Conservation (phyloP, 176 grass and related monocot genomes). For the Oryza australiensis region DNA sequence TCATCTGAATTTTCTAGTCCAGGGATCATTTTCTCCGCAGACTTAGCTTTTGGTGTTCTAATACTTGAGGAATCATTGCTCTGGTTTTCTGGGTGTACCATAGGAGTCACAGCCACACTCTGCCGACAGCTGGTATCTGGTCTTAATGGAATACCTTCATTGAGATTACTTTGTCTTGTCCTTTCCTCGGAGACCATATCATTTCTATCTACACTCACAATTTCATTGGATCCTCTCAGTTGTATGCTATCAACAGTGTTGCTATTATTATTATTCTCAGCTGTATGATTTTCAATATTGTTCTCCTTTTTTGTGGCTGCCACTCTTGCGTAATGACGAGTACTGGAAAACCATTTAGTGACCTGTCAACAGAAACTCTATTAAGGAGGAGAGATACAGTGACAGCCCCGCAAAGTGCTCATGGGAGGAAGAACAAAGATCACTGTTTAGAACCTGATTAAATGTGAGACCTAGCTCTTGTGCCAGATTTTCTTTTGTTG, state of each 20-base stretch:
- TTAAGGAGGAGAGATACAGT: slow-evolving; percentile 33
- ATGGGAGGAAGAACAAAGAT: neutral
- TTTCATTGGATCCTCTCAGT: slow-evolving; percentile 2
- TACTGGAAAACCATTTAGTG: slow-evolving; percentile 57
- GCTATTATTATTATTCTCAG: slow-evolving; percentile 33
- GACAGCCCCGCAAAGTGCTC: slow-evolving; percentile 14
- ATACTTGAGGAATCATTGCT: slow-evolving; percentile 10
- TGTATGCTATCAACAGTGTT: slow-evolving; percentile 14
- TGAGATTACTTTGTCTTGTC: slow-evolving; percentile 32
- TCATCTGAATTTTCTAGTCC: neutral
- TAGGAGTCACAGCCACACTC: slow-evolving; percentile 1
- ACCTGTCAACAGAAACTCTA: slow-evolving; percentile 50
- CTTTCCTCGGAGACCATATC: slow-evolving; percentile 20
- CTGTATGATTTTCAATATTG: slow-evolving; percentile 7
- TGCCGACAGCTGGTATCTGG: slow-evolving; percentile 25
- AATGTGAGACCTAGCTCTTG: slow-evolving; percentile 63
- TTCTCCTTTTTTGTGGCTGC: slow-evolving; percentile 39
- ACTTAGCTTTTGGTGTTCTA: neutral
- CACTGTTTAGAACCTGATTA: slow-evolving; percentile 44
- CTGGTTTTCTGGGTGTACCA: slow-evolving; percentile 20
- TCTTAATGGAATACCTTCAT: slow-evolving; percentile 27
- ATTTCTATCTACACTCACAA: slow-evolving; percentile 30
- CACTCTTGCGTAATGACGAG: slow-evolving; percentile 47
- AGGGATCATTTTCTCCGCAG: neutral
- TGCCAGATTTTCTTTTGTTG: slow-evolving; percentile 57